phyloP scores from a whole-genome alignment of 805 yeast genomes.

The Ogataea pignaliae region DNA sequence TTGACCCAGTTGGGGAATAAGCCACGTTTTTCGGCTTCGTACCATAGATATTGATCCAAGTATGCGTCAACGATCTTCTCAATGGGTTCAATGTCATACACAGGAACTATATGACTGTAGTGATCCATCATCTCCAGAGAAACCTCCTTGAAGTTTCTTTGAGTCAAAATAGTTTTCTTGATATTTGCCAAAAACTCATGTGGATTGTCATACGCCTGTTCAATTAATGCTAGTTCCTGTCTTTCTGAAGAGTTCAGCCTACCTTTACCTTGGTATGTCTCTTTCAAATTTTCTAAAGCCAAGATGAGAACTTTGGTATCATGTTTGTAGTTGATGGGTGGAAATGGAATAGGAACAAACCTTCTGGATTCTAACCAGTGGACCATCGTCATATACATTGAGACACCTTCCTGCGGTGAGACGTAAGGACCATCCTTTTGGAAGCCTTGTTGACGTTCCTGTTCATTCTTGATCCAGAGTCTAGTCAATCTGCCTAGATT shows the following conservation, averaged over 20 bases:
- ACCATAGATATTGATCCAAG: constrained; percentile 93
- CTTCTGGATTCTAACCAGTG: constrained; percentile 84
- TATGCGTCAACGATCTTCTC: constrained; percentile 97
- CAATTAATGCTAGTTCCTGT: constrained; percentile 89
- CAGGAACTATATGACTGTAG: constrained; percentile 78
- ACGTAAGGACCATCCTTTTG: constrained; percentile 85
- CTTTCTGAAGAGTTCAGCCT: constrained; percentile 82
- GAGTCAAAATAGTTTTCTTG: constrained; percentile 77
- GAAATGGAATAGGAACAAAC: constrained; percentile 88
- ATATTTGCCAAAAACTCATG: constrained; percentile 85
- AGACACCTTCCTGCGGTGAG: constrained; percentile 82
- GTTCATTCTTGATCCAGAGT: constrained; percentile 89
- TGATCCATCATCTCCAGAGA: constrained; percentile 88
- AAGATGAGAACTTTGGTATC: constrained; percentile 86
- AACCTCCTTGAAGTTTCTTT: constrained; percentile 88
- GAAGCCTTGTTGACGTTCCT: constrained; percentile 76
- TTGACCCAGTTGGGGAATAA: constrained; percentile 95
- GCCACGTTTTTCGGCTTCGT: constrained; percentile 82
- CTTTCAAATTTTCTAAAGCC: constrained; percentile 86
- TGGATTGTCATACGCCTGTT: constrained; percentile 95
- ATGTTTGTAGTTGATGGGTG: constrained; percentile 86
- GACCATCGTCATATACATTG: constrained; percentile 81
- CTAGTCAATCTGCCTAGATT: constrained; percentile 89
- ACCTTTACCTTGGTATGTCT: constrained; percentile 67
- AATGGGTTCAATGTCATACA: constrained; percentile 81